Base-by-base conservation (phyloP, 1,284 basidiomycete genomes). In the Jaminaea rosea region DNA sequence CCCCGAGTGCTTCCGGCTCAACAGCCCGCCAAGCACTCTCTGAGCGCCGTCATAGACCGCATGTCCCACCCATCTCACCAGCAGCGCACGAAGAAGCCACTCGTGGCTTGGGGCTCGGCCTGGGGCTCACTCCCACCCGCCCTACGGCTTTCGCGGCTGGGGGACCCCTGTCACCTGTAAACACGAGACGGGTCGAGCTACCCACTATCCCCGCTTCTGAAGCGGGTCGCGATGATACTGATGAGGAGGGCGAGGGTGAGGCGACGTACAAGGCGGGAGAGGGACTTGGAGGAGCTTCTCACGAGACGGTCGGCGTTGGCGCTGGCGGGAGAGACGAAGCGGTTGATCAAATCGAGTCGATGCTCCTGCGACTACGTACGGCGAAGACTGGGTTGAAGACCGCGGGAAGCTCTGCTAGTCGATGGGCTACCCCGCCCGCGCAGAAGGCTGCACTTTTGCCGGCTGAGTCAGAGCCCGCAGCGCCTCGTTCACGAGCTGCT, bases 321-420 rank as follows among this genome's bases (percentile, higher is more conserved):
- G n/a, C 36, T n/a, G 53, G 45, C 17, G 10, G 21, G n/a, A 39
- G 29, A 31, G 19, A 23, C 39, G 19, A 42, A 21, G 36, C 36
- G 6, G 13, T 23, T 13, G 19, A 47, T 8, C 55, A 62, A 50
- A 59, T 61, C 28, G 62, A 63, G 9, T 26, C 53, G 4, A 65
- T 62, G 57, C 53, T 63, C 32, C 59, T 60, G 19, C 48, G 56
- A 15, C 53, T 63, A 6, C 50, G 57, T 24, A 50, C 39, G 26
- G 53, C 58, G n/a, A 50, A 56, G 17, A 59, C 58, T 4, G 55
- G 53, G 0, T 50, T 62, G 8, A 31, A 31, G 15, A 8, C 29
- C 29, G 29, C 29, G 29, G 29, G 15, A 31, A 31, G 29, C 29
- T 31, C 29, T 31, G 29, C 29, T 8, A 8, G 9, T 8, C 8